phyloP scores from a whole-genome alignment of 768 basidiomycete species.

The Inosperma sp. region DNA sequence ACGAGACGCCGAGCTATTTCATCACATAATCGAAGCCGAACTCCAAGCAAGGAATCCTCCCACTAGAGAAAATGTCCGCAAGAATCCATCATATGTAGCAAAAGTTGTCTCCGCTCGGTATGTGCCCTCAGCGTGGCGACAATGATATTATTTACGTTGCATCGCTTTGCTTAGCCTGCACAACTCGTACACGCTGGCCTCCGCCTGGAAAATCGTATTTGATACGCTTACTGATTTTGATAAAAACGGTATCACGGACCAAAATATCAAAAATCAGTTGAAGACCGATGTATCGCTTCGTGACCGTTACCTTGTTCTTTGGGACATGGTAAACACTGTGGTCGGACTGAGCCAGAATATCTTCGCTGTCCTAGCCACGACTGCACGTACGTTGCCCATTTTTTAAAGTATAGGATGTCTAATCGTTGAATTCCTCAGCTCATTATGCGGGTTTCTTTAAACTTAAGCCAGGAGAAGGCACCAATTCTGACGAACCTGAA shows the following conservation, averaged over 20 bases:
- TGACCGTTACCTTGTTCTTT: slow-evolving; percentile 57
- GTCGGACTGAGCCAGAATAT: slow-evolving; percentile 58
- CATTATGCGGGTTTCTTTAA: slow-evolving; percentile 75
- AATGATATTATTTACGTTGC: background rate
- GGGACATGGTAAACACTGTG: slow-evolving; percentile 56
- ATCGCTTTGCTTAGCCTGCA: slow-evolving; percentile 51
- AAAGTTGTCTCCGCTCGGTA: slow-evolving; percentile 58
- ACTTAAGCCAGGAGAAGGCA: slow-evolving; percentile 38
- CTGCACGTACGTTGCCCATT: slow-evolving; percentile 49
- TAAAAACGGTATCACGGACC: slow-evolving; percentile 51
- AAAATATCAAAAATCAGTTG: slow-evolving; percentile 49
- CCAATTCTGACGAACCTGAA: slow-evolving; percentile 43
- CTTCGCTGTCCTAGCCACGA: slow-evolving; percentile 66
- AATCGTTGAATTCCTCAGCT: slow-evolving; percentile 36
- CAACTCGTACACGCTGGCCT: slow-evolving; percentile 78
- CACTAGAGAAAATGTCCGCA: slow-evolving; percentile 29
- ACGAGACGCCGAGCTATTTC: slow-evolving; percentile 62
- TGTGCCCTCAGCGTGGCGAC: slow-evolving; percentile 5
- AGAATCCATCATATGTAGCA: slow-evolving; percentile 50
- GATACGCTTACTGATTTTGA: slow-evolving; percentile 53
- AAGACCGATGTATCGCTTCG: slow-evolving; percentile 47
- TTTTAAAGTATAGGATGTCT: background rate
- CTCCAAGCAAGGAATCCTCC: slow-evolving; percentile 46
- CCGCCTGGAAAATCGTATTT: slow-evolving; percentile 73
- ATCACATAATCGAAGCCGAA: slow-evolving; percentile 51